Evolutionary conservation across 805 yeast species (phyloP).

Genomic region (Schwanniomyces pseudopolymorphus): DNA sequence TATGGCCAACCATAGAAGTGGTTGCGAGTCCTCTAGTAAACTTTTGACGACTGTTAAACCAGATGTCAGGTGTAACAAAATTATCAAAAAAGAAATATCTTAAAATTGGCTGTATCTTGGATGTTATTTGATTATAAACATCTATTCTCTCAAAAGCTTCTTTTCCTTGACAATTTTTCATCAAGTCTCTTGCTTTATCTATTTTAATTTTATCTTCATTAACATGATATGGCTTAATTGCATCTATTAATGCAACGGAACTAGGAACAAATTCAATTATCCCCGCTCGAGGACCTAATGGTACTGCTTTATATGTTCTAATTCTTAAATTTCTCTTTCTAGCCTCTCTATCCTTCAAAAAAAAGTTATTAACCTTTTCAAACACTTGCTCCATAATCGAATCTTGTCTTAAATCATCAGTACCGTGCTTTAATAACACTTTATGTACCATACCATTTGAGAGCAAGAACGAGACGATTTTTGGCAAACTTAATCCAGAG

Average conservation of each 20-base stretch:
- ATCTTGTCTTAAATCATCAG: constrained; percentile 93
- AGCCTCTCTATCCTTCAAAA: constrained; percentile 55
- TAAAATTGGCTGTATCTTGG: constrained; percentile 63
- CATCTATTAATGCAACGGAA: constrained; percentile 69
- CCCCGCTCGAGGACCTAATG: constrained; percentile 85
- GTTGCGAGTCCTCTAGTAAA: constrained; percentile 83
- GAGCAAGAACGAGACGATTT: constrained; percentile 57
- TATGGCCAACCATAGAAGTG: constrained; percentile 80
- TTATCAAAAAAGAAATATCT: constrained; percentile 67
- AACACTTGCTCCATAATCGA: constrained; percentile 98
- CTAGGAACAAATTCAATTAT: constrained; percentile 85
- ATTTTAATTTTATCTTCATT: constrained; percentile 44
- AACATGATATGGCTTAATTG: constrained; percentile 63
- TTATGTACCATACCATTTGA: constrained; percentile 60
- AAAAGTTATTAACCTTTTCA: constrained; percentile 72
- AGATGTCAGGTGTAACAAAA: constrained; percentile 63
- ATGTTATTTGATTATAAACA: constrained; percentile 47
- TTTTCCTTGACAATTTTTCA: constrained; percentile 57
- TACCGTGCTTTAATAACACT: constrained; percentile 76
- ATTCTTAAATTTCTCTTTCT: constrained; percentile 58
- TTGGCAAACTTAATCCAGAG: constrained; percentile 87
- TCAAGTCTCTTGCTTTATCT: constrained; percentile 59
- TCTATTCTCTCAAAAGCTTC: constrained; percentile 43
- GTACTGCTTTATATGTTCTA: constrained; percentile 86
- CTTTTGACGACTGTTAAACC: constrained; percentile 65